Percentiles rank a stretch among this genome's conserved stretches.
Evolutionary conservation across 140 eudicot species (phyloP).

Genomic region (Oenanthe javanica): DNA sequence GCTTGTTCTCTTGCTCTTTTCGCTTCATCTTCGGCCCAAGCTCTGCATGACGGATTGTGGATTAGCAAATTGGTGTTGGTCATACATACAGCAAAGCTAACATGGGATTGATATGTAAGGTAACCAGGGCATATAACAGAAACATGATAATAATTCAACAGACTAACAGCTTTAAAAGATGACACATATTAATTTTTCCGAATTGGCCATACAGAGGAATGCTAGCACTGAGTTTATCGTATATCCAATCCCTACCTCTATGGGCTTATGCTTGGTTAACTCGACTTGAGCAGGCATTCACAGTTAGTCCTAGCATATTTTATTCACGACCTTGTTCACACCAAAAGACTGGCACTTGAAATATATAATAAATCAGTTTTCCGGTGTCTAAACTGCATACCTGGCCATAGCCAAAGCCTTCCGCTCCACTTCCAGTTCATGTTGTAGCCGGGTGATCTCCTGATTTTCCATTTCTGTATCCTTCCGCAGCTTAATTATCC

Average conservation of each 20-base stretch:
- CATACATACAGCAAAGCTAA: not conserved
- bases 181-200: not conserved
- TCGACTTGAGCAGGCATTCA: not conserved
- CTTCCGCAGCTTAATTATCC: slow-evolving; percentile 61
- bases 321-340: not conserved
- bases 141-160: not conserved
- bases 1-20: slow-evolving; percentile 91
- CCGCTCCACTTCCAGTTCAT: slow-evolving; percentile 91
- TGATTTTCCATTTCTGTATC: slow-evolving; percentile 80
- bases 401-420: slow-evolving; percentile 98
- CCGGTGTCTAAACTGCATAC: slow-evolving; percentile 23
- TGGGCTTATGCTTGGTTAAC: not conserved
- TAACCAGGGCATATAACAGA: not conserved
- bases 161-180: not conserved
- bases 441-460: slow-evolving; percentile 70
- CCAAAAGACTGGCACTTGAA: not conserved
- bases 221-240: not conserved
- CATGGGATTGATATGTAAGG: not conserved
- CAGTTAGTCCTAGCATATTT: not conserved
- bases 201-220: not conserved
- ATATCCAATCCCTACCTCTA: not conserved
- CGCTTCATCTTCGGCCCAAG: slow-evolving; percentile 99
- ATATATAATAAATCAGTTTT: not conserved
- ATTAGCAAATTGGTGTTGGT: not conserved
- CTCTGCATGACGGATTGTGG: slow-evolving; percentile 30